Conservation (phyloP, 2,329 filamentous ascomycete species). For the Aureobasidium sp. region DNA sequence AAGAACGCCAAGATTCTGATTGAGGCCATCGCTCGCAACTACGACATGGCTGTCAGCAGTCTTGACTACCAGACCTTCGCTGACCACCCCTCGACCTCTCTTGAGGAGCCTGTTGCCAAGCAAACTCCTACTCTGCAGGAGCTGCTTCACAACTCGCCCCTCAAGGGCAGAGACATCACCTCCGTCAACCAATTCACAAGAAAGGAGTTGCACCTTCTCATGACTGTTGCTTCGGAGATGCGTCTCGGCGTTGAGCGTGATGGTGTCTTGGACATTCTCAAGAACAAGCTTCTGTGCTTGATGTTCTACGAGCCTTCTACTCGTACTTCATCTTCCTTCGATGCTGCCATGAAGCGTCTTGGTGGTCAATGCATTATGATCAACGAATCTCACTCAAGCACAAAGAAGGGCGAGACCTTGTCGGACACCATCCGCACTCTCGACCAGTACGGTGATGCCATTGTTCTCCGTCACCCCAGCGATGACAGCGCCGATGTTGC, state of each 20-base stretch:
- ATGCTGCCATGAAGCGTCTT: constrained; percentile 96
- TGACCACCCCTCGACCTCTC: constrained; percentile 30
- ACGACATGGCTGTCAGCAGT: constrained; percentile 71
- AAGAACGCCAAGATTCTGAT: constrained; percentile 98
- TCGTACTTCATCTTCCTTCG: constrained; percentile 89
- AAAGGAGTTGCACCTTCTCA: constrained; percentile 82
- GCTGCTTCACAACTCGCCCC: constrained; percentile 71
- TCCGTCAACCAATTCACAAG: constrained; percentile 88
- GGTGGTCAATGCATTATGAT: constrained; percentile 81
- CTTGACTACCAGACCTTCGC: constrained; percentile 85
- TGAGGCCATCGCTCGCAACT: constrained; percentile 86
- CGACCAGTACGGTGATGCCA: constrained; percentile 86
- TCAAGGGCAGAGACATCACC: constrained; percentile 83
- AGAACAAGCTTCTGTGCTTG: constrained; percentile 77
- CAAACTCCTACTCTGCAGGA: constrained; percentile 56
- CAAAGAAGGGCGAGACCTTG: constrained; percentile 88
- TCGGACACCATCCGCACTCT: constrained; percentile 92
- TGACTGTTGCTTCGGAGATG: constrained; percentile 98
- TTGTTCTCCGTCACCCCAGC: constrained; percentile 90
- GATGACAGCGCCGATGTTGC: constrained; percentile 74
- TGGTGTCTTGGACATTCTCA: constrained; percentile 79
- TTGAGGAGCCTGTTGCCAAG: constrained; percentile 30
- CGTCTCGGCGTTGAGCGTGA: constrained; percentile 87
- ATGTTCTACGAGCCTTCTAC: constrained; percentile 99
- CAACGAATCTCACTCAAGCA: constrained; percentile 76